These are phyloP conservation scores for Psophocarpus tetragonolobus DNA, from an alignment of 306 rosid genomes.

Conservation along the genomic window DNA sequence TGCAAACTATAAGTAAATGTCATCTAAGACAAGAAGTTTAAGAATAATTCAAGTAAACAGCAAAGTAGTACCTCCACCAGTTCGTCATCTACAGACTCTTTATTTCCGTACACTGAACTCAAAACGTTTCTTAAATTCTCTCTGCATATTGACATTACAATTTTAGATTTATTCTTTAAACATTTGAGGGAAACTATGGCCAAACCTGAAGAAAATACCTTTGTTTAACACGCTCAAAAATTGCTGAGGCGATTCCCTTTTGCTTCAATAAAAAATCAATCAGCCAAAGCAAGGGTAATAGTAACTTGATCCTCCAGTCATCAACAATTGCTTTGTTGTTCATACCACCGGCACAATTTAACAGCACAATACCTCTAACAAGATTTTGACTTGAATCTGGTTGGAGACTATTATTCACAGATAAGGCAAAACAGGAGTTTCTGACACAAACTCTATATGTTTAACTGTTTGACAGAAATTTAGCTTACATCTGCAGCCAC, in stretches of 20 bases:
- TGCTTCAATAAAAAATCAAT: conserved; percentile 77
- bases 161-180: neutral
- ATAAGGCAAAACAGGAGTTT: conserved; percentile 30
- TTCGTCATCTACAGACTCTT: conserved; percentile 85
- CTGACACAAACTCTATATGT: neutral
- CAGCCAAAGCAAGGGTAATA: conserved; percentile 77
- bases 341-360: conserved; percentile 96
- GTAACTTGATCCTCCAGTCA: conserved; percentile 92
- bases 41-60: conserved; percentile 4
- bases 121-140: conserved; percentile 70
- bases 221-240: conserved; percentile 78
- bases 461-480: neutral
- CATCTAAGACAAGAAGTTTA: neutral
- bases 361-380: conserved; percentile 75
- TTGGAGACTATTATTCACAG: conserved; percentile 38
- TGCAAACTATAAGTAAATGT: neutral
- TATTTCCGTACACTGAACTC: conserved; percentile 72
- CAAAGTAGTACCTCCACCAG: conserved; percentile 65
- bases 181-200: neutral
- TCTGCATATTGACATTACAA: conserved; percentile 49
- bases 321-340: conserved; percentile 92
- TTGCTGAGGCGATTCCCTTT: conserved; percentile 64
- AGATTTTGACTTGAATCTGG: conserved; percentile 60
- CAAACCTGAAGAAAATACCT: conserved; percentile 49
- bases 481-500: conserved; percentile 2